Evolutionary conservation across 768 basidiomycete species (phyloP), one percentile per base, ranked within the genome.

Genomic region (Kwoniella botswanensis): DNA sequence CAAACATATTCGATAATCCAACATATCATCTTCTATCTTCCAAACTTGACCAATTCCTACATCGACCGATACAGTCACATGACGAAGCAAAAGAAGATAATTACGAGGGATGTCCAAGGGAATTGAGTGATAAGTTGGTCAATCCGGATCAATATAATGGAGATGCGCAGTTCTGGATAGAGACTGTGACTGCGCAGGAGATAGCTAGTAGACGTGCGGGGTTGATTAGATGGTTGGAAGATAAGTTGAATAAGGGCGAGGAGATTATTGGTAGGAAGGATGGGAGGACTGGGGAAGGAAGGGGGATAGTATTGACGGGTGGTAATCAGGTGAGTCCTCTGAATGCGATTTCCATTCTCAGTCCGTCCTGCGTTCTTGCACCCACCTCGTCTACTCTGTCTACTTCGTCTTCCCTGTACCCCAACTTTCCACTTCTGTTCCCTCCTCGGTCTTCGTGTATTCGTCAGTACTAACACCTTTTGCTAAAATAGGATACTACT

Each of bases 61-160:
- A 61, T 4, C 67, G 79, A 0, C 84, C 84, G 5, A 76, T 83
- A 13, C 70, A 68, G 4, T 71, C 68, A 1, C 70, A 82, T 63
- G 68, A 62, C 2, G 72, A 71, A 0, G 76, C 82, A 0, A 58
- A 75, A 22, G 18, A 52, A 11, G 15, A 59, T 13, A 83, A 83
- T 62, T 62, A 77, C 26, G 52, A 64, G 15, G 56, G 68, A 0
- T 86, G 85, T 65, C 84, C 85, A 3, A 41, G 68, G 7, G 65
- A 72, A 6, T 60, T 84, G 7, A 72, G 74, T 9, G 82, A 84
- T 50, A 65, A 68, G n/a, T 75, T 84, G 65, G 78, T 82, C 60
- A 85, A 85, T 72, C 82, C 80, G 2, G 85, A 85, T 73, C 84
- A 85, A 63, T 76, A 83, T 6, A 74, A 71, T 22, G 84, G 80